These are phyloP conservation scores for Sungouiella thailandica DNA, from an alignment of 805 yeast genomes.

Conservation along the genomic window DNA sequence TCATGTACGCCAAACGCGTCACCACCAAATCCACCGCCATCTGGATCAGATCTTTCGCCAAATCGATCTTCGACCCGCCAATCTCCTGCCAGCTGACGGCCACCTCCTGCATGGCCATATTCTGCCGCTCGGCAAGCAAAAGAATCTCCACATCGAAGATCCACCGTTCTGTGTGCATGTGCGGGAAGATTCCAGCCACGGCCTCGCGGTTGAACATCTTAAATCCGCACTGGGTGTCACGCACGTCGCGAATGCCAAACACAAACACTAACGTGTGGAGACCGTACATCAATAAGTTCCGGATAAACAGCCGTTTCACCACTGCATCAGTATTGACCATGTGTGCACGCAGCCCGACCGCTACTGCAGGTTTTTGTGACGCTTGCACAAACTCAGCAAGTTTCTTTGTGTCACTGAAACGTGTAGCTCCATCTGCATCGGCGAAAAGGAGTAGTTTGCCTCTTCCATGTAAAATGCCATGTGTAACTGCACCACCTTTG, in stretches of 20 bases:
- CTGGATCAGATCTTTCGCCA: slow-evolving; percentile 82
- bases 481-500: slow-evolving; percentile 90
- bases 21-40: slow-evolving; percentile 95
- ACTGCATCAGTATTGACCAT: slow-evolving; percentile 96
- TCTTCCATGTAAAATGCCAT: slow-evolving; percentile 72
- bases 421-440: slow-evolving; percentile 96
- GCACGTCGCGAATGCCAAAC: slow-evolving; percentile 81
- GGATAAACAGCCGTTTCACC: slow-evolving; percentile 81
- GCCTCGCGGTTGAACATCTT: slow-evolving; percentile 80
- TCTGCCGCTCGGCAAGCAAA: slow-evolving; percentile 69
- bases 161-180: slow-evolving; percentile 97
- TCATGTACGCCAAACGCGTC: slow-evolving; percentile 79
- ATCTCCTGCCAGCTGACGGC: slow-evolving; percentile 97
- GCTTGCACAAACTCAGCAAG: no score
- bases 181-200: slow-evolving; percentile 65
- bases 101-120: slow-evolving; percentile 65
- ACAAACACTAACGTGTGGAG: slow-evolving; percentile 79
- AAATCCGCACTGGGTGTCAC: slow-evolving; percentile 97
- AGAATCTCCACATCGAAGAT: slow-evolving; percentile 94
- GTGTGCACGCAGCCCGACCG: slow-evolving; percentile 93
- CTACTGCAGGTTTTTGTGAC: slow-evolving; percentile 60
- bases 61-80: slow-evolving; percentile 88
- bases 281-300: slow-evolving; percentile 91
- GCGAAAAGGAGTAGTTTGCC: slow-evolving; percentile 82
- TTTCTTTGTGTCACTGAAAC: slow-evolving; percentile 61